Evolutionary conservation across 2,329 filamentous ascomycete species (phyloP).

Genomic region (Verticillium dahliae): DNA sequence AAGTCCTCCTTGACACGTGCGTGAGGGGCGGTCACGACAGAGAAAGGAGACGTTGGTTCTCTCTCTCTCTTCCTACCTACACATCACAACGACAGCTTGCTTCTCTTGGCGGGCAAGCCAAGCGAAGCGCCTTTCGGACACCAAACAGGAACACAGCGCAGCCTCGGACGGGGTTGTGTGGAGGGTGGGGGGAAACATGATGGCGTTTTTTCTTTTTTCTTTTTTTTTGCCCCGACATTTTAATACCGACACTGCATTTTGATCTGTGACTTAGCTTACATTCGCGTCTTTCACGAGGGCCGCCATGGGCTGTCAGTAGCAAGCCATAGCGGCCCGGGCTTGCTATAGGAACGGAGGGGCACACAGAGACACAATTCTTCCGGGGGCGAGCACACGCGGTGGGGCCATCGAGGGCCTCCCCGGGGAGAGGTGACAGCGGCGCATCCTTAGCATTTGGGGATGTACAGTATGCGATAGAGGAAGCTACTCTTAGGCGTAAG

Average conservation of each 20-base stretch:
- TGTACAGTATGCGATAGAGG: constrained; percentile 1
- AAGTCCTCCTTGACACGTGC: not conserved
- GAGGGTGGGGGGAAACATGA: not conserved
- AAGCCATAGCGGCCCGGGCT: not conserved
- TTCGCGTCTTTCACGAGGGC: not conserved
- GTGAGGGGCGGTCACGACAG: constrained; percentile 7
- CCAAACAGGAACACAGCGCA: not conserved
- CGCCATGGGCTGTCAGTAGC: not conserved
- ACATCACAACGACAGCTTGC: not conserved
- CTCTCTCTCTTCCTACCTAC: not conserved
- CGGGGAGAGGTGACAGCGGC: not conserved
- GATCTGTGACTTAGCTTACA: not conserved
- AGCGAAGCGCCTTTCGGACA: not conserved
- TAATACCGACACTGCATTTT: constrained; percentile 1
- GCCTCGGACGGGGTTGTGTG: not conserved
- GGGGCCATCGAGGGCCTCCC: not conserved
- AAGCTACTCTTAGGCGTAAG: not conserved
- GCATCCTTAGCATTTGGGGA: constrained; percentile 2
- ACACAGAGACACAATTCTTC: not conserved
- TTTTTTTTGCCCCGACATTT: not conserved
- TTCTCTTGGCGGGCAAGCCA: not conserved
- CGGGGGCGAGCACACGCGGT: not conserved
- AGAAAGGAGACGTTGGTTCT: not conserved
- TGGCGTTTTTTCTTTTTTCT: not conserved
- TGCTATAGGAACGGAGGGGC: not conserved